A percentile compares a stretch with the other conserved stretches of the same genome.
These are phyloP conservation scores for Spathaspora arborariae DNA, from an alignment of 805 yeast species.

Conservation along the genomic window DNA sequence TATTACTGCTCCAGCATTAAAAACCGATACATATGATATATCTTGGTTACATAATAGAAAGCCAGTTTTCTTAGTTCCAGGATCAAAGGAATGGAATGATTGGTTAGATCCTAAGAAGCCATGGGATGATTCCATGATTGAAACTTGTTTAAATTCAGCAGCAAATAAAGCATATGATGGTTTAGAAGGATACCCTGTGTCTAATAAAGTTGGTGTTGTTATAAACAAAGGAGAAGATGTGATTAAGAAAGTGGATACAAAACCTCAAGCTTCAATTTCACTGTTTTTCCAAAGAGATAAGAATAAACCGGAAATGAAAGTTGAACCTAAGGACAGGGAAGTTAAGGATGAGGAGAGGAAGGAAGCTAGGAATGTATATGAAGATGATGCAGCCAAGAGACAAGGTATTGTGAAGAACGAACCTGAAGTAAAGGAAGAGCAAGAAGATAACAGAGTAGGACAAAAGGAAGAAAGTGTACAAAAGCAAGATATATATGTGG, in stretches of 20 bases:
- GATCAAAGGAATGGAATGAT: constrained; percentile 48
- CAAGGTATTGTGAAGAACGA: constrained; percentile 7
- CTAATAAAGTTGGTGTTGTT: constrained; percentile 61
- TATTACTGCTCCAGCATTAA: constrained; percentile 63
- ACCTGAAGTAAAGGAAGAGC: constrained; percentile 5
- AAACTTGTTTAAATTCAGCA: constrained; percentile 34
- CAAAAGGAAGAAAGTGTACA: neutral
- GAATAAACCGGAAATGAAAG: constrained; percentile 7
- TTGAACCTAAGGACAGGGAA: constrained; percentile 2
- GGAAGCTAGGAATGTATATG: neutral
- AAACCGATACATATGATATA: constrained; percentile 44
- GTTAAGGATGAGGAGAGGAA: constrained; percentile 3
- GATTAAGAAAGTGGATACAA: constrained; percentile 18
- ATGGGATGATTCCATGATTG: constrained; percentile 39
- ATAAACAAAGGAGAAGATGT: constrained; percentile 43
- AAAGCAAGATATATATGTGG: neutral
- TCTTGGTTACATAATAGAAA: constrained; percentile 73
- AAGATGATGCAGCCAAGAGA: neutral
- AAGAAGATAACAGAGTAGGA: constrained; percentile 1
- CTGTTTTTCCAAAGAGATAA: constrained; percentile 22
- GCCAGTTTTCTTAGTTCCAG: constrained; percentile 69
- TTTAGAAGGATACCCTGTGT: constrained; percentile 55
- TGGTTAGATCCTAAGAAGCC: constrained; percentile 55
- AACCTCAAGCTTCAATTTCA: constrained; percentile 20
- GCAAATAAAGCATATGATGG: constrained; percentile 26